Evolutionary conservation across 2,329 filamentous ascomycete species (phyloP), one percentile per base, ranked within the genome.

Genomic region (Coniochaeta ligniaria): DNA sequence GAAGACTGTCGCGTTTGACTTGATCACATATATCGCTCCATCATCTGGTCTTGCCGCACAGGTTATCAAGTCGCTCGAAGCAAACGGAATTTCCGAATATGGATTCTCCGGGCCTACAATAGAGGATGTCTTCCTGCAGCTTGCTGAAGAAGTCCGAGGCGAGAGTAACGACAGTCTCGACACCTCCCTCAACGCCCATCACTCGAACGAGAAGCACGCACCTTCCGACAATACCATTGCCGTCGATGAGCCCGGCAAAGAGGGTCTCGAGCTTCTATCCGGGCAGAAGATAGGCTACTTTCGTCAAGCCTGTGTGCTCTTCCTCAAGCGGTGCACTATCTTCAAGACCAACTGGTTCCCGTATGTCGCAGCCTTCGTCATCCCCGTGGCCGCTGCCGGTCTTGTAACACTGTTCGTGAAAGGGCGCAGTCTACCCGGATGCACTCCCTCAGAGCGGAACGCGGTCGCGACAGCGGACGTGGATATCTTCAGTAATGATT

Each of bases 71-170:
- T 73, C 80, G 11, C 78, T 97, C 1, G 89, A 96, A 70, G 74
- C 78, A 1, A 77, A 80, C 1, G 85, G 85, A 0, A 81, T 96
- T 45, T 79, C 80, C 17, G 89, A 96, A 61, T 96, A 96, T 71
- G 87, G 92, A 61, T 90, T 96, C 65, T 90, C 89, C 17, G 92
- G 92, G 0, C 94, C 93, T 0, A 96, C 91, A 0, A 92, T 97
- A 45, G 94, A 97, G 71, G 92, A 96, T 66, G 92, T 96, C 0
- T 97, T 97, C 73, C 76, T 97, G 26, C 88, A 91, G 65, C 80
- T 96, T 43, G 91, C 92, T 0, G 90, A 94, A 68, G 92, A 96
- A 71, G 83, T 92, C 62, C 82, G 80, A 60, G 80, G 80, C 6
- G 83, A 88, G 64, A 73, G 72, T 56, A 66, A 69, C 12, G 38